Evolutionary conservation across 805 yeast species (phyloP), one percentile per base, ranked within the genome.

Genomic region (Tetrapisispora pingtungensis): DNA sequence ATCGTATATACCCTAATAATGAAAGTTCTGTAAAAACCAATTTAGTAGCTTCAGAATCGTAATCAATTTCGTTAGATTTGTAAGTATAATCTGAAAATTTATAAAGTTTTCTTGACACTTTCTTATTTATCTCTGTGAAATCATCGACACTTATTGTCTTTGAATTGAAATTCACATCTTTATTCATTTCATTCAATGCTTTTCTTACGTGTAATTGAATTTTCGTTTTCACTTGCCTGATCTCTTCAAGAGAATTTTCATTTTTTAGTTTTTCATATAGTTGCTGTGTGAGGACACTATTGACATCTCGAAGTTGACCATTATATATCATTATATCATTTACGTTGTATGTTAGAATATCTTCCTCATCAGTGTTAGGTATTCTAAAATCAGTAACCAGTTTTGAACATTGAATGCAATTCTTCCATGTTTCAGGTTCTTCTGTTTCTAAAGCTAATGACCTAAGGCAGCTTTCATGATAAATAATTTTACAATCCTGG

Each of bases 121-220:
- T 64, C 62, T 75, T 76, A 61, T 84, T 84, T 44, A 84, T 70
- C 14, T 58, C 59, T 3, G 86, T 81, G 56, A 80, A 85, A 41
- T 67, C 66, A 3, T 64, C 64, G 26, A 63, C 65, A 27, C 51
- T 59, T 4, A 69, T 51, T 22, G 10, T 43, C 2, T 45, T 46
- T 0, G 66, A 65, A 19, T 15, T 26, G 1, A 17, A 10, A 6
- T 14, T 15, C 7, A 19, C 38, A 4, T 64, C 60, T 15, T 65
- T 59, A 54, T 76, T 78, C 24, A 72, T 58, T 2, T 76, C 74
- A 40, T 77, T 65, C 40, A 84, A 56, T 17, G 65, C 68, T 17
- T 70, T 66, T 34, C 86, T 64, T 10, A 84, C 79, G 28, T 77
- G 62, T 18, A 65, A 67, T 56, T 84, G 93, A 14, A 84, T 72